Conservation (phyloP, 2,329 filamentous ascomycete genomes). For the Fusarium sp. region DNA sequence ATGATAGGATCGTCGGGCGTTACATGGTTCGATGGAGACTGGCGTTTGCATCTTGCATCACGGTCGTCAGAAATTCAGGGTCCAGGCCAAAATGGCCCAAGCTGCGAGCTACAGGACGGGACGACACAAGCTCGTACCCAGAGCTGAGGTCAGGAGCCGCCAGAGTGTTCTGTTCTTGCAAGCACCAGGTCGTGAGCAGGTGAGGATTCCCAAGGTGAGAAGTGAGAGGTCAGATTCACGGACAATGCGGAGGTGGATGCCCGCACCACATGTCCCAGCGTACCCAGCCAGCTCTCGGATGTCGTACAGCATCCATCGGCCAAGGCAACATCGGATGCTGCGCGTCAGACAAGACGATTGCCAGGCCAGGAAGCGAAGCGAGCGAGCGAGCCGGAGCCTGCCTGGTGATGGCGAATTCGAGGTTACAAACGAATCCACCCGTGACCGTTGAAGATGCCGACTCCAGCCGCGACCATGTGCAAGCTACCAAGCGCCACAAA, state of each 20-base stretch:
- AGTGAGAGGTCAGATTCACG: constrained; percentile 13
- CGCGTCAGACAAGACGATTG: constrained; percentile 4
- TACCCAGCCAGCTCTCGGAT: constrained; percentile 1
- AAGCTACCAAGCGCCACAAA: background rate
- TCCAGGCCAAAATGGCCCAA: constrained; percentile 32
- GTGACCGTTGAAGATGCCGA: constrained; percentile 14
- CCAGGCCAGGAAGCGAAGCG: background rate
- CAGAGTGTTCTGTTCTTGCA: constrained; percentile 5
- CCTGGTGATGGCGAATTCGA: background rate
- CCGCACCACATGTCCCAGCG: constrained; percentile 6
- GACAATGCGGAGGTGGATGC: constrained; percentile 26
- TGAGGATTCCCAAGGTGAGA: background rate
- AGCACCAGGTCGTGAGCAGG: background rate
- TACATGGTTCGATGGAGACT: constrained; percentile 11
- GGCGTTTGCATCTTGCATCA: constrained; percentile 23
- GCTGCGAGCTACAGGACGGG: constrained; percentile 20
- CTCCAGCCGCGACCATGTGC: constrained; percentile 5
- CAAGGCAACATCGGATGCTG: constrained; percentile 7
- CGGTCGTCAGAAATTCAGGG: constrained; percentile 27
- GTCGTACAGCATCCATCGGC: constrained; percentile 13
- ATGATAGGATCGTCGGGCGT: constrained; percentile 16
- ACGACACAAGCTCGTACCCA: constrained; percentile 12
- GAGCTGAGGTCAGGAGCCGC: background rate
- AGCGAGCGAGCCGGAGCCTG: background rate
- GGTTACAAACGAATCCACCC: background rate